Percentiles rank a stretch among this genome's conserved stretches.
These are phyloP conservation scores for Phialophora chinensis DNA, from an alignment of 2,329 filamentous ascomycete genomes.

Conservation along the genomic window DNA sequence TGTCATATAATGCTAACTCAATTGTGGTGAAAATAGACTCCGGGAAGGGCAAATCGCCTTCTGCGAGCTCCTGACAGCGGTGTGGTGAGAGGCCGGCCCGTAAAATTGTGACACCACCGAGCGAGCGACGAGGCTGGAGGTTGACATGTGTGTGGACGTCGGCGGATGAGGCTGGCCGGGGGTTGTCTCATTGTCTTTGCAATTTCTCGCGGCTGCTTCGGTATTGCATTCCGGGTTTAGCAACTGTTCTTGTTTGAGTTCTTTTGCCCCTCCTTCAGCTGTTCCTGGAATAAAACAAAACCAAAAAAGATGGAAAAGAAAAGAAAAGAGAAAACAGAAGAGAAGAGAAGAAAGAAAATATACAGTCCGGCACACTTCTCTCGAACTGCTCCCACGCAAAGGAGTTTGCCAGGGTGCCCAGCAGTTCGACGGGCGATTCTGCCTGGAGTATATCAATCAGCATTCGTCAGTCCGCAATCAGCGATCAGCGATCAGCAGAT, in stretches of 20 bases:
- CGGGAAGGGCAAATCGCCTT: neutral
- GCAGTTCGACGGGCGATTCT: neutral
- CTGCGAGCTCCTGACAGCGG: neutral
- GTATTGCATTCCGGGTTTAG: neutral
- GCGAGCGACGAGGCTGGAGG: neutral
- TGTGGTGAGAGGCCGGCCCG: neutral
- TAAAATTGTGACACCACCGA: neutral
- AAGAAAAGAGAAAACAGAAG: neutral
- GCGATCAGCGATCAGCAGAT: neutral
- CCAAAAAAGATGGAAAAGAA: neutral
- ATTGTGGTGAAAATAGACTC: neutral
- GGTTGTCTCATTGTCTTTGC: neutral
- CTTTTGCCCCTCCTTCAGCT: neutral
- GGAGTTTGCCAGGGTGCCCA: neutral
- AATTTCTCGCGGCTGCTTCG: neutral
- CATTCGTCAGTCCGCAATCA: neutral
- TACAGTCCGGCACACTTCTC: neutral
- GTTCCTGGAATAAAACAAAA: neutral
- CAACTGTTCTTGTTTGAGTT: neutral
- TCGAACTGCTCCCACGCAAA: neutral
- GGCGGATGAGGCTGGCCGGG: too few species aligned
- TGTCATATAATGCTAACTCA: neutral
- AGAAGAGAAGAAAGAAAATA: neutral
- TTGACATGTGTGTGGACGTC: neutral
- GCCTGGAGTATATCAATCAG: neutral